phyloP scores from a whole-genome alignment of 75 land plant species.

The Cunninghamia lanceolata region DNA sequence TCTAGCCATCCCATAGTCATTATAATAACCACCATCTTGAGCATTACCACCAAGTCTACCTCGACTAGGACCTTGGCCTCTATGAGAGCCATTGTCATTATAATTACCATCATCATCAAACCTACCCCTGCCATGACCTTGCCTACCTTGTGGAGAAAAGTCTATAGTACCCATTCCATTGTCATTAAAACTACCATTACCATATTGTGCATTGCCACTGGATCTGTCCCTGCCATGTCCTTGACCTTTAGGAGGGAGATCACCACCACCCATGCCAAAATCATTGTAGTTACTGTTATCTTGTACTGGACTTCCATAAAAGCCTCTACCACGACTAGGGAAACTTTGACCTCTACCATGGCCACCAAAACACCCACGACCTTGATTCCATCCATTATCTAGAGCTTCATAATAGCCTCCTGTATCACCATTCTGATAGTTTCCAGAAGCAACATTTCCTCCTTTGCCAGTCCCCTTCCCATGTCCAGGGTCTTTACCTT shows the following conservation, averaged over 20 bases:
- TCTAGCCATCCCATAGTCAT: not conserved
- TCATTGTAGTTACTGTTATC: no score
- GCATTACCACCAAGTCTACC: conserved; percentile 6
- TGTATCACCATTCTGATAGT: no score
- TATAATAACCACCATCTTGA: conserved; percentile 7
- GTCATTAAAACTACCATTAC: no score
- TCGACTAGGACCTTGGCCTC: conserved; percentile 10
- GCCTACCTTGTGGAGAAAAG: not conserved
- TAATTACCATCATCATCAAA: conserved; percentile 3
- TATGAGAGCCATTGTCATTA: conserved; percentile 6
- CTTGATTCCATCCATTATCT: conserved; percentile 17
- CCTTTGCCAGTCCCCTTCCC: conserved; percentile 39
- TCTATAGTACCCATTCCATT: conserved; percentile 2
- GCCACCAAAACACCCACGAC: conserved; percentile 20
- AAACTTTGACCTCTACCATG: conserved; percentile 32
- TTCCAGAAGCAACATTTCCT: no score
- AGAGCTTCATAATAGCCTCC: no score
- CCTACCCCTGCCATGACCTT: conserved; percentile 11
- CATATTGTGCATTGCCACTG: no score
- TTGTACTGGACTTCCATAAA: no score
- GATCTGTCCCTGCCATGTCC: conserved; percentile 10
- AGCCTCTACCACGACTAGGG: conserved; percentile 27
- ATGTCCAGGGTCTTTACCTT: conserved; percentile 30
- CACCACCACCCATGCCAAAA: conserved; percentile 4
- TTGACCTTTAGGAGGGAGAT: not conserved